A percentile compares a stretch with the other conserved stretches of the same genome.
phyloP scores from a whole-genome alignment of 1,284 basidiomycete genomes.

The Malassezia yamatoensis region DNA sequence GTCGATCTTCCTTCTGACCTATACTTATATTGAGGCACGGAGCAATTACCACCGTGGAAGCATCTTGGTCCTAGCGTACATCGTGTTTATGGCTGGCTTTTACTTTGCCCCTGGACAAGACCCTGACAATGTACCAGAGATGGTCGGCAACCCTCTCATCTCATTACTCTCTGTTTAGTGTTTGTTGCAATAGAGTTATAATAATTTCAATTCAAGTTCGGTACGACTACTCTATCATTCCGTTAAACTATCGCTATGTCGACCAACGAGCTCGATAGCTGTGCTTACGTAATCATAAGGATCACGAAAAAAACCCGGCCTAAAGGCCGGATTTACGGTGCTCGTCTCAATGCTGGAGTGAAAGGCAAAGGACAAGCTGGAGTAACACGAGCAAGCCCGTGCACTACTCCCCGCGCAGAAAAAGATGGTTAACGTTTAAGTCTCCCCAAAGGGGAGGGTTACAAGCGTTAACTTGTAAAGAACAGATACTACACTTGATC shows the following conservation, averaged over 20 bases:
- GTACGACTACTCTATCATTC: background rate
- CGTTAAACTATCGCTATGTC: background rate
- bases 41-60: constrained; percentile 66
- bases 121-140: constrained; percentile 1
- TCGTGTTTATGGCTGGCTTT: constrained; percentile 43
- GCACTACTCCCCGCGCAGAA: constrained; percentile 16
- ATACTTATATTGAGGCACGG: constrained; percentile 96
- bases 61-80: constrained; percentile 38
- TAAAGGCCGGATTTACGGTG: constrained; percentile 16
- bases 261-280: background rate
- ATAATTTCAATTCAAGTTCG: too few relatives aligned
- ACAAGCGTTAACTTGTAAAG: constrained; percentile 29
- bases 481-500: constrained; percentile 39
- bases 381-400: constrained; percentile 21
- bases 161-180: too few relatives aligned
- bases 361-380: constrained; percentile 25
- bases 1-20: constrained; percentile 77
- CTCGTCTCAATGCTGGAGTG: constrained; percentile 26
- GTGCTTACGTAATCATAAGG: constrained; percentile 15
- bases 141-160: background rate
- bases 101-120: constrained; percentile 36
- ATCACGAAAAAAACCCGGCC: constrained; percentile 11
- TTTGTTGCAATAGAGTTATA: too few relatives aligned
- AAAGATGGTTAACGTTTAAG: constrained; percentile 23
- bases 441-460: constrained; percentile 21